Percentiles rank a stretch among this genome's conserved stretches.
Conservation (phyloP, 306 rosid species). For the Urtica urens region DNA sequence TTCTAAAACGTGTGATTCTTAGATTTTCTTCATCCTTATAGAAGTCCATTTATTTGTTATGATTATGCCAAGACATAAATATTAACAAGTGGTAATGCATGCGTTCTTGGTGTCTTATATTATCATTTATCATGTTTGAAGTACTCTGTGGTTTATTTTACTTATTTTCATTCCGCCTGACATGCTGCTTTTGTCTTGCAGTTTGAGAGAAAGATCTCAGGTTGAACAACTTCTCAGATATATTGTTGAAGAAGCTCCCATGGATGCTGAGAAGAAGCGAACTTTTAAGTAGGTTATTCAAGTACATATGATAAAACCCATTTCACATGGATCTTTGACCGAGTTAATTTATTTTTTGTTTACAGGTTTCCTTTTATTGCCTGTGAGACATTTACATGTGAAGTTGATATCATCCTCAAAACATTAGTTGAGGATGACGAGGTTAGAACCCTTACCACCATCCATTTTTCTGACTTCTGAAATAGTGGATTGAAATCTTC, state of each 20-base stretch:
- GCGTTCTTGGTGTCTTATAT: no score
- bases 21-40: no score
- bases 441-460: slow-evolving; percentile 35
- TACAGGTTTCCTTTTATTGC: slow-evolving; percentile 94
- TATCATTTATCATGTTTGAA: no score
- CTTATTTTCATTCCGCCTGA: slow-evolving; percentile 10
- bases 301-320: slow-evolving; percentile 1
- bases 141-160: no score
- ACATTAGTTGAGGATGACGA: slow-evolving; percentile 90
- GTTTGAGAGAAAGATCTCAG: slow-evolving; percentile 76
- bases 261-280: slow-evolving; percentile 85
- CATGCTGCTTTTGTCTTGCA: slow-evolving; percentile 22
- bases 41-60: no score
- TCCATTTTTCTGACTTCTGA: slow-evolving; percentile 5
- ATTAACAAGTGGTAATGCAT: no score
- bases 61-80: no score
- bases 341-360: slow-evolving; percentile 18
- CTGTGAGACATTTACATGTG: slow-evolving; percentile 95
- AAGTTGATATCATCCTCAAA: slow-evolving; percentile 87
- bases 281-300: slow-evolving; percentile 63
- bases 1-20: no score
- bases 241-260: slow-evolving; percentile 85
- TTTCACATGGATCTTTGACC: slow-evolving; percentile 17
- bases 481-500: not conserved
- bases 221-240: slow-evolving; percentile 70